Evolutionary conservation across 495 filamentous ascomycete species (phyloP).

Genomic region (Amphirosellinia nigrospora): DNA sequence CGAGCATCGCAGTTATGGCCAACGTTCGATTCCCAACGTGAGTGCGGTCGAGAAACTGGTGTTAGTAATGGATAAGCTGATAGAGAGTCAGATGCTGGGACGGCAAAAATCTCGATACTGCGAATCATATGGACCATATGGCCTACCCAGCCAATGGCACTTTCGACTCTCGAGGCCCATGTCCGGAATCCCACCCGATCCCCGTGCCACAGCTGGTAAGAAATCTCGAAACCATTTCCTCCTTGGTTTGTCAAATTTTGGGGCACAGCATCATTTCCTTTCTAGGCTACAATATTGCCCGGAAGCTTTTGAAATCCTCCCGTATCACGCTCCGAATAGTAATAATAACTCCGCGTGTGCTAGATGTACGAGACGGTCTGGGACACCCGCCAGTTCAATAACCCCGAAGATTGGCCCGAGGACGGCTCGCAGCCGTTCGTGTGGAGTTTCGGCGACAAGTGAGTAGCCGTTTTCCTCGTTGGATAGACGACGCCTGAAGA

Average conservation of each 20-base stretch:
- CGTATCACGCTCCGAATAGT: no score
- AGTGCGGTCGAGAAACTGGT: conserved; percentile 15
- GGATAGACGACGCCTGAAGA: background rate
- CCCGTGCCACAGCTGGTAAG: conserved; percentile 42
- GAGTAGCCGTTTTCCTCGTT: conserved; percentile 4
- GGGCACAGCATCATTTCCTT: no score
- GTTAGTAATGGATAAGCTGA: background rate
- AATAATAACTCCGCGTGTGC: no score
- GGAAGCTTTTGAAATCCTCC: no score
- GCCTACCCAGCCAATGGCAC: conserved; percentile 41
- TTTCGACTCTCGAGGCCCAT: conserved; percentile 40
- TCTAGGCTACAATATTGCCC: no score
- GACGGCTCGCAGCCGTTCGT: conserved; percentile 51
- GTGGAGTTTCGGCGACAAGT: conserved; percentile 47
- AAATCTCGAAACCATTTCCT: no score
- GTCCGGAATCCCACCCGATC: conserved; percentile 38
- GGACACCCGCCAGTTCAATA: conserved; percentile 45
- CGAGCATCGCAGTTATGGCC: conserved; percentile 35
- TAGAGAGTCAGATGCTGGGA: conserved; percentile 39
- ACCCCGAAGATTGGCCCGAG: conserved; percentile 52
- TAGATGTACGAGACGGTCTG: conserved; percentile 42
- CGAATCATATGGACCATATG: conserved; percentile 43
- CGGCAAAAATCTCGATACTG: conserved; percentile 41
- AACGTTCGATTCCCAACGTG: conserved; percentile 46
- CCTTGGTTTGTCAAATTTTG: no score